Conservation (phyloP, 2,329 filamentous ascomycete species). For the Massarina eburnea region DNA sequence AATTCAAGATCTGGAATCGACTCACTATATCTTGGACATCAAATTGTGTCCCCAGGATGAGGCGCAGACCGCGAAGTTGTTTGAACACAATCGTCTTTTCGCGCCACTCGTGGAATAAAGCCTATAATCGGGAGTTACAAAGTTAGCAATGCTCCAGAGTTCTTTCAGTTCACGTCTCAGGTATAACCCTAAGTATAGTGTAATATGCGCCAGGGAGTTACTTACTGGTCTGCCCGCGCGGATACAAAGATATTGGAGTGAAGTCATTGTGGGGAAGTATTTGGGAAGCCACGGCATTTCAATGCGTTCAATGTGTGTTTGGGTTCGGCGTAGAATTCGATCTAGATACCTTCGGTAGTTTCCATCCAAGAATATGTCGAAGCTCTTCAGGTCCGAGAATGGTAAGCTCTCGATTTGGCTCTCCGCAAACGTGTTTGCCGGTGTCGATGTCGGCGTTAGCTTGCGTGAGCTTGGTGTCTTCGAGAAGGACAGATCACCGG, state of each 20-base stretch:
- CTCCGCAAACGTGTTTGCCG: constrained; percentile 7
- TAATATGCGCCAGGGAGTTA: no score
- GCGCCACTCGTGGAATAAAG: no score
- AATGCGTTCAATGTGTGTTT: neutral
- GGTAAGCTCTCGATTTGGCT: neutral
- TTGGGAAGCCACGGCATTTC: neutral
- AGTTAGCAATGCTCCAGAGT: no score
- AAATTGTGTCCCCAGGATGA: no score
- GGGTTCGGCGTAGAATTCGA: no score
- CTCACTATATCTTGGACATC: no score
- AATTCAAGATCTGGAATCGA: no score
- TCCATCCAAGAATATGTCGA: neutral
- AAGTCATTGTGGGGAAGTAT: neutral
- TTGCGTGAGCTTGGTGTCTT: constrained; percentile 1
- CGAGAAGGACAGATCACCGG: constrained; percentile 1
- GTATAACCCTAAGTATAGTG: no score
- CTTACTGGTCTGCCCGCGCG: neutral
- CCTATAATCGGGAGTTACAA: neutral
- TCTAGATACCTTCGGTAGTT: neutral
- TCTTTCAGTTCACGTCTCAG: no score
- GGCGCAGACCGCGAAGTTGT: neutral
- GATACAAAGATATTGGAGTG: neutral
- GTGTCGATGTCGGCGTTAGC: neutral
- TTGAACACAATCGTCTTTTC: neutral
- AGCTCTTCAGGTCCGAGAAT: neutral